A percentile compares a stretch with the other conserved stretches of the same genome.
phyloP scores from a whole-genome alignment of 371 early-diverging fungal species.

The Furculomyces boomerangus region DNA sequence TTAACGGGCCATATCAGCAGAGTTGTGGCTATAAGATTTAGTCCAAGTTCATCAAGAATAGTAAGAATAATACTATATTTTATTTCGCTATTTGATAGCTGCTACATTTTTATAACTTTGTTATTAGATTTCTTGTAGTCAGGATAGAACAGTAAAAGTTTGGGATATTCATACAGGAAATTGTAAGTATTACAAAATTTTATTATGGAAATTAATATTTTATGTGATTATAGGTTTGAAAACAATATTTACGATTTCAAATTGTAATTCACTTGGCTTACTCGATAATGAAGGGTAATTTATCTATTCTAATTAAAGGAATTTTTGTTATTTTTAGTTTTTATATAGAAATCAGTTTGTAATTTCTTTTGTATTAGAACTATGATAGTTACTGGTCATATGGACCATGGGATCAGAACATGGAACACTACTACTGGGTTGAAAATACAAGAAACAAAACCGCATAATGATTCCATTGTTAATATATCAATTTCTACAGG shows the following conservation, averaged over 20 bases:
- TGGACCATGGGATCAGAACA: constrained; percentile 74
- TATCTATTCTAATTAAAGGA: too few relatives aligned
- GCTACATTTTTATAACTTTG: not conserved
- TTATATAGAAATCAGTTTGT: too few relatives aligned
- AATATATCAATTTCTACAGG: constrained; percentile 43
- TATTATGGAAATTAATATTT: not conserved
- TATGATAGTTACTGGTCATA: constrained; percentile 71
- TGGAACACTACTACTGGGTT: constrained; percentile 80
- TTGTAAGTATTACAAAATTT: constrained; percentile 8
- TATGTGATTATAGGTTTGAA: constrained; percentile 33
- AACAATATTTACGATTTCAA: constrained; percentile 83
- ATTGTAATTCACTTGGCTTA: constrained; percentile 78
- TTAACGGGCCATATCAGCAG: constrained; percentile 91
- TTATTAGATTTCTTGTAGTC: constrained; percentile 65
- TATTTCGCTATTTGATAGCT: not conserved
- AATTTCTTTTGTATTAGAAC: not conserved
- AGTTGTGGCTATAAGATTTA: constrained; percentile 76
- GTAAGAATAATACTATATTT: constrained; percentile 22
- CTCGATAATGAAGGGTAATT: constrained; percentile 58
- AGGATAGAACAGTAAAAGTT: constrained; percentile 87
- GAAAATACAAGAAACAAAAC: constrained; percentile 60
- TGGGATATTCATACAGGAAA: constrained; percentile 80
- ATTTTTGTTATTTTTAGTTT: too few relatives aligned
- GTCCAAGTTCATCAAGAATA: constrained; percentile 52
- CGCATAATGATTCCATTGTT: constrained; percentile 78